These are phyloP conservation scores for Epicoccum sorghinum DNA, from an alignment of 2,329 filamentous ascomycete species.

Conservation along the genomic window DNA sequence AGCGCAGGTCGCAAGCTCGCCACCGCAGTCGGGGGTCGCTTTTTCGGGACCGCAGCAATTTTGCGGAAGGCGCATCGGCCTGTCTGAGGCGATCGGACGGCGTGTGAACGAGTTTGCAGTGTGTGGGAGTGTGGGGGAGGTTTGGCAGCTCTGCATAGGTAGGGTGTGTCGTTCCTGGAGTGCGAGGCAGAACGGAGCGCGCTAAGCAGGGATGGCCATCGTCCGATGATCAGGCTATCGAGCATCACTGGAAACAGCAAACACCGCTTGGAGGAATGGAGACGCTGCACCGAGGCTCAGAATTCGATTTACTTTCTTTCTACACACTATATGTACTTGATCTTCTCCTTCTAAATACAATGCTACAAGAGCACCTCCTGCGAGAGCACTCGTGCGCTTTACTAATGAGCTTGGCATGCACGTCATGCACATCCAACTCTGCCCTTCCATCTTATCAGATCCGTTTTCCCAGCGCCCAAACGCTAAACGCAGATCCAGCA, in stretches of 20 bases:
- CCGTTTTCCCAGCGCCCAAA: conserved; percentile 19
- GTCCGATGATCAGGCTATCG: conserved; percentile 13
- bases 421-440: conserved; percentile 26
- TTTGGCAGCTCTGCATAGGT: not conserved
- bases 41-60: conserved; percentile 27
- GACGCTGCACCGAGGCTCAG: not conserved
- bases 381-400: too few relatives aligned
- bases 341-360: too few relatives aligned
- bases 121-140: conserved; percentile 17
- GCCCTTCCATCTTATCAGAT: conserved; percentile 22
- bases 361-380: too few relatives aligned
- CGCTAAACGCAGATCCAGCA: too few relatives aligned
- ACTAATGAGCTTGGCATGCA: conserved; percentile 20
- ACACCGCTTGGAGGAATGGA: not conserved
- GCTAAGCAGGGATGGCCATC: conserved; percentile 9
- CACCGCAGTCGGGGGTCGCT: conserved; percentile 29
- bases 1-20: conserved; percentile 36
- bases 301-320: too few relatives aligned
- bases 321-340: too few relatives aligned
- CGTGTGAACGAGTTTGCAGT: conserved; percentile 8
- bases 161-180: conserved; percentile 26
- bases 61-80: conserved; percentile 32
- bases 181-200: conserved; percentile 26
- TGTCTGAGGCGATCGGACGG: conserved; percentile 3
- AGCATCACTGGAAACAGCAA: conserved; percentile 12